Conservation (phyloP, 2,329 filamentous ascomycete species). For the Aspergillus versicolor region DNA sequence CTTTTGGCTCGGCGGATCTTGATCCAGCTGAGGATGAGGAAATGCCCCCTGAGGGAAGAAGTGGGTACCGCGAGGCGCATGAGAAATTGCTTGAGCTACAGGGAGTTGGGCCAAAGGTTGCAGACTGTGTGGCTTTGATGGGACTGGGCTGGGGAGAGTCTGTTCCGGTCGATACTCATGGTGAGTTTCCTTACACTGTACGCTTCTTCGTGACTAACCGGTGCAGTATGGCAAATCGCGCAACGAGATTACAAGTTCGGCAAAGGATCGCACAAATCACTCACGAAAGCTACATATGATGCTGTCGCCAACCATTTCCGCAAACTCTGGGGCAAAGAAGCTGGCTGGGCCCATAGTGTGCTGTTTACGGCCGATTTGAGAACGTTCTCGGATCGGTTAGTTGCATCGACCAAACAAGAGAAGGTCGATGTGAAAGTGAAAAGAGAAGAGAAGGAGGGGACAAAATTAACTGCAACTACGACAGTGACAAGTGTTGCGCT, state of each 20-base stretch:
- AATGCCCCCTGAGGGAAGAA: slow-evolving; percentile 52
- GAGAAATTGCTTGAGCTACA: slow-evolving; percentile 74
- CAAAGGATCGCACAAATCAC: slow-evolving; percentile 74
- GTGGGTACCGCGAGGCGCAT: slow-evolving; percentile 77
- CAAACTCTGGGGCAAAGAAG: slow-evolving; percentile 84
- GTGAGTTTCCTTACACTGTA: slow-evolving; percentile 31
- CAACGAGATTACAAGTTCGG: slow-evolving; percentile 94
- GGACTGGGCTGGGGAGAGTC: slow-evolving; percentile 93
- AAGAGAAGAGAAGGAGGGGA: slow-evolving; percentile 24
- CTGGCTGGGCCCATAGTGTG: slow-evolving; percentile 96
- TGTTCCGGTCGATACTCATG: slow-evolving; percentile 93
- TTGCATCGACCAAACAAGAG: slow-evolving; percentile 33
- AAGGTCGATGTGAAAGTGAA: slow-evolving; percentile 32
- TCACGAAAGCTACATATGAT: slow-evolving; percentile 86
- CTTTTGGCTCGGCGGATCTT: slow-evolving; percentile 49
- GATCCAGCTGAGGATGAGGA: slow-evolving; percentile 38
- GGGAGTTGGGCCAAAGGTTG: slow-evolving; percentile 93
- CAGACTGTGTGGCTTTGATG: slow-evolving; percentile 96
- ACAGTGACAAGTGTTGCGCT: slow-evolving; percentile 22
- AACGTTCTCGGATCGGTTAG: slow-evolving; percentile 71
- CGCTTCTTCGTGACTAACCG: slow-evolving; percentile 8
- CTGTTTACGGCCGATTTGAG: slow-evolving; percentile 91
- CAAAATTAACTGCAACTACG: slow-evolving; percentile 25
- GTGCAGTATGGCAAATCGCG: slow-evolving; percentile 91
- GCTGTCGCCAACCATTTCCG: slow-evolving; percentile 89